Base-by-base conservation (phyloP, 108 stramenopile genomes). In the Asterionellopsis glacialis region DNA sequence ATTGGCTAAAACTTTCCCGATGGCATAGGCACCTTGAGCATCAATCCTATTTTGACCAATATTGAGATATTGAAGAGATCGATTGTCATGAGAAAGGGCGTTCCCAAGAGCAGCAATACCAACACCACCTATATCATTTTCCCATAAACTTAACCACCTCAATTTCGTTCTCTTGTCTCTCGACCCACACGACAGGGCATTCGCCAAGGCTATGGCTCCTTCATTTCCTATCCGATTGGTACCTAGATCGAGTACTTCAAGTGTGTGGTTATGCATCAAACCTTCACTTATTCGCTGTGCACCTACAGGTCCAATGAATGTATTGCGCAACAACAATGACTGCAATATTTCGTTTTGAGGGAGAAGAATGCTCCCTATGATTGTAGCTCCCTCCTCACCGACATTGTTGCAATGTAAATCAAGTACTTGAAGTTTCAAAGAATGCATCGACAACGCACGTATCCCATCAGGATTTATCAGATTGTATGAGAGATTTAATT, bases 141-240 rank as follows among this genome's bases (percentile, higher is more conserved):
- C 25, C 14, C 50, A 10, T 1, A 67, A 40, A 42, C 60, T 61
- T 18, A 67, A 58, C n/a, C 41, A 43, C 24, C 33, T 10, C 48
- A 67, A 24, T 18, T 58, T 22, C 22, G 51, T 45, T 40, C 60
- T 67, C 13, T 11, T 13, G 13, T 15, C 24, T 2, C 33, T 33
- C 33, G 5, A 5, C 33, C 33, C 33, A 2, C 33, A 2, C 33
- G 33, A 33, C 7, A 67, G 25, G 2, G 40, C 51, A 24, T 9
- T 16, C n/a, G 59, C 66, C 25, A 67, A 15, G 24, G 49, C 45
- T 19, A 13, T 22, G 0, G 49, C 59, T 21, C 66, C 59, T 15
- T 41, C 11, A 22, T 61, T 61, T 26, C 60, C 47, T 25, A 67
- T 61, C 21, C 50, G 47, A 43, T 67, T 67, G 6, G 16, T 48